Evolutionary conservation across 305 asterid genomes (phyloP), one percentile per base, ranked within the genome.

Genomic region (Fraxinus sp.): DNA sequence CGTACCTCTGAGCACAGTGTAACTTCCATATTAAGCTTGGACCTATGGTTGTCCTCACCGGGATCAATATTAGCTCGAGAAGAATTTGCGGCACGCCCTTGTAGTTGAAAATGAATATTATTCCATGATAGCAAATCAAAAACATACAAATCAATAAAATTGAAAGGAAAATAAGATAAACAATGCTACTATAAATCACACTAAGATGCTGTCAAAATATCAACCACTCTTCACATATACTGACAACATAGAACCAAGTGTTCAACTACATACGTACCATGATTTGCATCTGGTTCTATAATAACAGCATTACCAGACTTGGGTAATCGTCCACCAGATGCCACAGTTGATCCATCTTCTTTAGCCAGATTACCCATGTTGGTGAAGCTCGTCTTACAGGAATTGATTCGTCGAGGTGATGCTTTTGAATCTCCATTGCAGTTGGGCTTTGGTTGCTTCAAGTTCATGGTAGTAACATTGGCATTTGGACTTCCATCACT

Each of bases 401-500:
- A 81, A 86, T 88, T 90, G 36, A 83, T 55, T 46, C 37, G 91
- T 81, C 81, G 89, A 4, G 90, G 93, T 75, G 97, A 91, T 79
- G 86, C 46, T 78, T 81, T 88, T 57, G 90, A 88, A 84, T 91
- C 93, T 83, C 90, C 97, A 85, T 92, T 88, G 87, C 90, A 89
- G 86, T 76, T 80, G 49, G 87, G 83, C 80, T 91, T 95, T 52
- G 86, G 86, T 46, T 85, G 95, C 90, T 92, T 91, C 83, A 87
- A 74, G 83, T 86, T 89, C 18, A 85, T 88, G 77, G 83, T 79
- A 75, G 91, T 76, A 75, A 89, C 90, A 85, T 90, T 91, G 44
- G 81, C 87, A 81, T 78, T 82, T 20, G 92, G 94, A 85, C 93
- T 91, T 84, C 91, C 90, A 88, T 90, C 94, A 83, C 92, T 91